Base-by-base conservation (phyloP, 148 eudicot species). In the Vaccinium macrocarpon region DNA sequence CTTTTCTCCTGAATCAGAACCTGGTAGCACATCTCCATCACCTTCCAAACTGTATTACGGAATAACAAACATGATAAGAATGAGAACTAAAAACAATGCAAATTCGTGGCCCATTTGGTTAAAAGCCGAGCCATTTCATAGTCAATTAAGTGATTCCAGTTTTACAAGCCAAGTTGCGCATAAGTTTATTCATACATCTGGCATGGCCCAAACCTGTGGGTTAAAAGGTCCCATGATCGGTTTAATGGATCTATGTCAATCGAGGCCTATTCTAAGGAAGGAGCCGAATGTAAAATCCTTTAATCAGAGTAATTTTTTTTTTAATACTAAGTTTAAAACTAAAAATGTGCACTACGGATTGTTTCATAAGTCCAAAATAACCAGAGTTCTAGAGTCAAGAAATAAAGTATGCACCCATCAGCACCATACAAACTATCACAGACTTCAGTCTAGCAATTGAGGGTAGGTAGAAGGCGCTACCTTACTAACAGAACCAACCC, bases 1-100 rank as follows among this genome's bases (percentile, higher is more conserved):
- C 90, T 93, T 91, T 97, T 97, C 77, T 91, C 98, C 90, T 94
- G 89, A 85, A 88, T 86, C 81, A 97, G 86, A 79, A 94, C 89
- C 87, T 90, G 91, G 82, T 94, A 94, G 86, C 98, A 94, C 94
- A 95, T 92, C 86, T 95, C 94, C 97, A 95, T 94, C 82, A 95
- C 92, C 91, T 94, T 97, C 99, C 99, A 97, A 81, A 95, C 99
- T 97, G 88, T 64, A 81, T 66, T 29, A 49, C 70, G 27, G 74
- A 77, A 9, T 23, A 18, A 82, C 2, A 19, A 56, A 51, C 10
- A 6, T 7, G 50, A 5, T 50, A 66, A 53, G 48, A 53, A 61
- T 56, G 11, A 29, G 83, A 32, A 2, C 7, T 16, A 52, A 42
- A 51, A 75, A 55, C 38, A 19, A 29, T 27, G 81, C 23, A 53